Percentiles rank a stretch among this genome's conserved stretches.
Conservation (phyloP, 2,329 filamentous ascomycete species). For the Aspergillus calidoustus region DNA sequence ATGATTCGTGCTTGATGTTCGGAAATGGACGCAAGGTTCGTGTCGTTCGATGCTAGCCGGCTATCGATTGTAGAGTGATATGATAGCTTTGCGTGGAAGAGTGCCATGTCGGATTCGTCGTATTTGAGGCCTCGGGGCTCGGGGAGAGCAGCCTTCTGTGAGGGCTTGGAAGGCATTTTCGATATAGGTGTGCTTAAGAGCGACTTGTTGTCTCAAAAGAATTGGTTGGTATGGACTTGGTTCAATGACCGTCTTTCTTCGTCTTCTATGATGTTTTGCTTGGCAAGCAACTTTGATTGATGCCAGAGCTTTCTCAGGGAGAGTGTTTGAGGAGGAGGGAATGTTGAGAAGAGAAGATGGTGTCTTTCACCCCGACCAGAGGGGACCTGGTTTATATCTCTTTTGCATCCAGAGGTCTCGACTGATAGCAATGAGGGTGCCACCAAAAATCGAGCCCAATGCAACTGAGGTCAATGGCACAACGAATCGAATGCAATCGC, state of each 20-base stretch:
- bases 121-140: slow-evolving; percentile 41
- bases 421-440: slow-evolving; percentile 22
- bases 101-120: slow-evolving; percentile 44
- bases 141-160: slow-evolving; percentile 31
- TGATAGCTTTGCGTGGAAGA: slow-evolving; percentile 41
- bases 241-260: not conserved
- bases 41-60: slow-evolving; percentile 37
- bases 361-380: not conserved
- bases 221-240: not conserved
- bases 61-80: slow-evolving; percentile 42
- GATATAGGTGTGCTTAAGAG: not conserved
- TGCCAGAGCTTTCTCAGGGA: not conserved
- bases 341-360: not conserved
- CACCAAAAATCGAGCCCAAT: slow-evolving; percentile 26
- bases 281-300: not conserved
- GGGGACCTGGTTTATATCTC: slow-evolving; percentile 20
- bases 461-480: slow-evolving; percentile 23
- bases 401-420: slow-evolving; percentile 1
- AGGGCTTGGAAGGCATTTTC: slow-evolving; percentile 31
- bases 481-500: slow-evolving; percentile 16
- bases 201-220: not conserved
- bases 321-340: not conserved
- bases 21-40: slow-evolving; percentile 39
- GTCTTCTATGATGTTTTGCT: not conserved
- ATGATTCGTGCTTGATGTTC: slow-evolving; percentile 41